Percentiles rank a stretch among this genome's conserved stretches.
Conservation (phyloP, 495 filamentous ascomycete species). For the Talaromyces adpressus region DNA sequence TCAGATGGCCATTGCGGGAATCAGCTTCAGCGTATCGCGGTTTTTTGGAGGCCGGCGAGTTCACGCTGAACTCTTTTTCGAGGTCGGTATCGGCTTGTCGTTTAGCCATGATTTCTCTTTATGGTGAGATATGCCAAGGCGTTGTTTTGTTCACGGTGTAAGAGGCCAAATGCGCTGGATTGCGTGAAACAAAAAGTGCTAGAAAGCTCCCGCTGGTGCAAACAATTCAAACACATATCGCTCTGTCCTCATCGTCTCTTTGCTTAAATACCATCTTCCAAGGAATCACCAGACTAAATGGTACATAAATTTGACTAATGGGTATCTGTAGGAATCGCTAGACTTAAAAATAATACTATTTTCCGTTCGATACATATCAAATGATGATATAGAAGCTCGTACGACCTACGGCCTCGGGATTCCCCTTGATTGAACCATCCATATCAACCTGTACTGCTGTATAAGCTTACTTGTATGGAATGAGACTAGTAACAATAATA, state of each 20-base stretch:
- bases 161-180: not conserved
- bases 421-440: too few relatives aligned
- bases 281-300: not conserved
- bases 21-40: conserved; percentile 55
- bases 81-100: conserved; percentile 69
- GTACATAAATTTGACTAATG: not conserved
- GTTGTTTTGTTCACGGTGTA: conserved; percentile 13
- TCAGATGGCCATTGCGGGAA: conserved; percentile 24
- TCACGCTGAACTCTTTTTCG: conserved; percentile 51
- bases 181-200: conserved; percentile 10
- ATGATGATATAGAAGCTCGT: too few relatives aligned
- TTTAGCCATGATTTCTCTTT: conserved; percentile 54
- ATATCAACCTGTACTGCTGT: not conserved
- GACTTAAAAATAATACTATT: not conserved
- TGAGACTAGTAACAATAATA: not conserved
- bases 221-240: conserved; percentile 33
- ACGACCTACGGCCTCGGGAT: too few relatives aligned
- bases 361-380: too few relatives aligned
- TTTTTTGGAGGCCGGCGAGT: conserved; percentile 73
- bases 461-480: not conserved
- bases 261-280: not conserved
- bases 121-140: conserved; percentile 7
- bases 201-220: conserved; percentile 20
- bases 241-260: not conserved
- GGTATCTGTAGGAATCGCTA: not conserved